These are phyloP conservation scores for Aphanomyces stellatus DNA, from an alignment of 352 stramenopile genomes.

Conservation along the genomic window DNA sequence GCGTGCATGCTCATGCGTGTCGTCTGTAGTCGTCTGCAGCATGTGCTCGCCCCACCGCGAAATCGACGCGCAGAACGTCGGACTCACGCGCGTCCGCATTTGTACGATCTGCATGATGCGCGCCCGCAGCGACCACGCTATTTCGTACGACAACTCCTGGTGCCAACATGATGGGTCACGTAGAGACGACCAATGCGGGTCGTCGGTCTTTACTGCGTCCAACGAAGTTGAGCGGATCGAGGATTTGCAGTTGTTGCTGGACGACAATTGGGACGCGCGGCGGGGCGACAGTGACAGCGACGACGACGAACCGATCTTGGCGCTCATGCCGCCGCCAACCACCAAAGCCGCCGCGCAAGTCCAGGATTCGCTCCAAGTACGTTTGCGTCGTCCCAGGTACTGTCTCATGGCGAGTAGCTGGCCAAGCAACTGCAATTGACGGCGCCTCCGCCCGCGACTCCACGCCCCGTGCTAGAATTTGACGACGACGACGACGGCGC, in stretches of 20 bases:
- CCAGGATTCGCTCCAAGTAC: no score
- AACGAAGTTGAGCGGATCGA: background rate
- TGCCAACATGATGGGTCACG: background rate
- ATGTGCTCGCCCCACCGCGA: constrained; percentile 47
- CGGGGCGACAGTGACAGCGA: no score
- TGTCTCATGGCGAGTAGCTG: no score
- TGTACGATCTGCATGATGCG: constrained; percentile 51
- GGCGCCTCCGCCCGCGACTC: background rate
- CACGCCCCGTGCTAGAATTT: background rate
- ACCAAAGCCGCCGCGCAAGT: no score
- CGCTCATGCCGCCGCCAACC: no score
- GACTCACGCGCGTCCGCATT: constrained; percentile 54
- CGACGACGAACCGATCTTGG: no score
- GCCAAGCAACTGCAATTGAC: no score
- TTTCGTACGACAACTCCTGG: background rate
- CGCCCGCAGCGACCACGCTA: constrained; percentile 18
- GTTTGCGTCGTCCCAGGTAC: no score
- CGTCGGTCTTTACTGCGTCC: background rate
- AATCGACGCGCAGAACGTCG: constrained; percentile 60
- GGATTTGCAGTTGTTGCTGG: no score
- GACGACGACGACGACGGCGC: background rate
- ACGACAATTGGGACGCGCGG: no score
- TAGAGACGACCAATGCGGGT: background rate
- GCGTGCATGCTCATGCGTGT: no score
- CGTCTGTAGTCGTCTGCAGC: constrained; percentile 50